A percentile compares a stretch with the other conserved stretches of the same genome.
phyloP scores from a whole-genome alignment of 768 basidiomycete genomes.

The Boletus rubropictus region DNA sequence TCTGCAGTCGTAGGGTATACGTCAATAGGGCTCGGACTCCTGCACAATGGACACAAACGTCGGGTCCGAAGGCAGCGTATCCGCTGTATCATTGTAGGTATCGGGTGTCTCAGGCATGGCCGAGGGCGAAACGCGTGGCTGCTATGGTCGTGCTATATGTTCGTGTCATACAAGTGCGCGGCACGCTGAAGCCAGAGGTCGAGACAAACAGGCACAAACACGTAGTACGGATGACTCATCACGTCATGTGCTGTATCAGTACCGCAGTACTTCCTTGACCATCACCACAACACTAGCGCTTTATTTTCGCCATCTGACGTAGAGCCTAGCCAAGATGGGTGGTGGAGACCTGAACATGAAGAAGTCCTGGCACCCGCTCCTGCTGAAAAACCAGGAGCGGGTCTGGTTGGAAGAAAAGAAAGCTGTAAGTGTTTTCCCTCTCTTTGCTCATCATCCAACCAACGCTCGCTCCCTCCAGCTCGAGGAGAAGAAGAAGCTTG shows the following conservation, averaged over 20 bases:
- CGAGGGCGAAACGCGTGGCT: conserved; percentile 4
- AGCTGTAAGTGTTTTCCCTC: conserved; percentile 52
- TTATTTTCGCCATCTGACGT: conserved; percentile 3
- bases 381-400: conserved; percentile 96
- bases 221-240: neutral
- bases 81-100: conserved; percentile 32
- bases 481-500: conserved; percentile 97
- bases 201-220: conserved; percentile 32
- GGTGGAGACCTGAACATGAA: conserved; percentile 99
- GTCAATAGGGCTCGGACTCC: conserved; percentile 10
- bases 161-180: conserved; percentile 6
- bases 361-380: conserved; percentile 98
- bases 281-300: conserved; percentile 3
- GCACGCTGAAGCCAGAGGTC: neutral
- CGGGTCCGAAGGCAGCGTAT: conserved; percentile 23
- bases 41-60: conserved; percentile 25
- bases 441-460: neutral
- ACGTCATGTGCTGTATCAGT: neutral
- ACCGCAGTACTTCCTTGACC: conserved; percentile 1
- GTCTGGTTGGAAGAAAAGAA: conserved; percentile 99
- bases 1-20: conserved; percentile 35
- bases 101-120: conserved; percentile 35
- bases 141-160: neutral
- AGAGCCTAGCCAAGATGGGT: conserved; percentile 73
- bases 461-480: conserved; percentile 47